These are phyloP conservation scores for Cladosporium halotolerans DNA, from an alignment of 2,329 filamentous ascomycete species.

Conservation along the genomic window DNA sequence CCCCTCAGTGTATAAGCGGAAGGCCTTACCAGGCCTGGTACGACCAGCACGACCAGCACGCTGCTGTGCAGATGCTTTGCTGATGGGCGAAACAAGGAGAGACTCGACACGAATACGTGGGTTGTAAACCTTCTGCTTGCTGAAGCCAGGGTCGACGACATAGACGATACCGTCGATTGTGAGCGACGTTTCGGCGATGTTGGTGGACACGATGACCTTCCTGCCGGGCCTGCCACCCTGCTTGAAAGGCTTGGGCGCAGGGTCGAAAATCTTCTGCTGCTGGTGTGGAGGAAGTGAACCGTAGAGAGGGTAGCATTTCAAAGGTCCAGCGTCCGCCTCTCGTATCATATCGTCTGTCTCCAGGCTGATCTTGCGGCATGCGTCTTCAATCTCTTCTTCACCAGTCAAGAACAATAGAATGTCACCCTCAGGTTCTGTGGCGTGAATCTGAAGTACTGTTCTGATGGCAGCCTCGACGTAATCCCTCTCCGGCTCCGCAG, in stretches of 20 bases:
- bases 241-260: slow-evolving; percentile 66
- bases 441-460: slow-evolving; percentile 94
- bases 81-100: slow-evolving; percentile 93
- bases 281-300: slow-evolving; percentile 86
- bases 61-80: slow-evolving; percentile 94
- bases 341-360: slow-evolving; percentile 88
- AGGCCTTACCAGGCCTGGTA: slow-evolving; percentile 97
- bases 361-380: slow-evolving; percentile 81
- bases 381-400: slow-evolving; percentile 98
- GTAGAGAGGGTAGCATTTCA: slow-evolving; percentile 89
- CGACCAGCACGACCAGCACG: slow-evolving; percentile 97
- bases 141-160: slow-evolving; percentile 98
- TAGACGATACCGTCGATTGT: slow-evolving; percentile 99
- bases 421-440: slow-evolving; percentile 84
- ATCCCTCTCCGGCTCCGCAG: slow-evolving; percentile 88
- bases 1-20: slow-evolving; percentile 88
- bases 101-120: slow-evolving; percentile 94
- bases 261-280: slow-evolving; percentile 93
- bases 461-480: slow-evolving; percentile 93
- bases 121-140: slow-evolving; percentile 99
- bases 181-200: slow-evolving; percentile 95
- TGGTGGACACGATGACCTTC: slow-evolving; percentile 90
- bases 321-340: slow-evolving; percentile 83
- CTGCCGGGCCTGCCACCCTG: slow-evolving; percentile 79
- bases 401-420: slow-evolving; percentile 92